These are phyloP conservation scores for rapeseed (Brassica napus) DNA, from an alignment of 345 rosid genomes.

Conservation along the genomic window DNA sequence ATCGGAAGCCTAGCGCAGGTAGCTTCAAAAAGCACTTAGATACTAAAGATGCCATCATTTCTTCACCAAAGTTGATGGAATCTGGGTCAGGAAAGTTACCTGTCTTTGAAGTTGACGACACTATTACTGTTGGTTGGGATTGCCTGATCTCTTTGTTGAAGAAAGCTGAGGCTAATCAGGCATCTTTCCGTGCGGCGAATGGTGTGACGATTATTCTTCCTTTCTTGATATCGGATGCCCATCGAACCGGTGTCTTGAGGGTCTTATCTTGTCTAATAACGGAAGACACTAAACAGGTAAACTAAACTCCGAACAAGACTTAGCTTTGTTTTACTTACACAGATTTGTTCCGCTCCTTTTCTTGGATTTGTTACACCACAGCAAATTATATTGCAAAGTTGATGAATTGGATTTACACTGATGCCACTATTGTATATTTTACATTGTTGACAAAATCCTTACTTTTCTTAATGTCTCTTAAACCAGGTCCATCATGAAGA, in stretches of 20 bases:
- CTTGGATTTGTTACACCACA: conserved; percentile 10
- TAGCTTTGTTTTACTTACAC: not conserved
- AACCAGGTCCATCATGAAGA: conserved; percentile 90
- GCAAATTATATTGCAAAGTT: not conserved
- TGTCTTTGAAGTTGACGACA: conserved; percentile 76
- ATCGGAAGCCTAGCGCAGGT: conserved; percentile 63
- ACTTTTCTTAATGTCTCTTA: conserved; percentile 15
- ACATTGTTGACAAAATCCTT: conserved; percentile 1
- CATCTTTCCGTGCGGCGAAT: conserved; percentile 78
- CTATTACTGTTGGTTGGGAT: conserved; percentile 87
- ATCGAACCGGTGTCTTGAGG: conserved; percentile 85
- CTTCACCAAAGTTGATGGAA: conserved; percentile 83
- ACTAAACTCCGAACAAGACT: not conserved
- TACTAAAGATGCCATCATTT: conserved; percentile 70
- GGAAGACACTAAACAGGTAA: conserved; percentile 81
- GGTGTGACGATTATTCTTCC: conserved; percentile 79
- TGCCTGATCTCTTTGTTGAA: conserved; percentile 83
- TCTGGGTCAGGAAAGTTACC: conserved; percentile 67
- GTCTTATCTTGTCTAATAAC: conserved; percentile 81
- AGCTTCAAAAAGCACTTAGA: conserved; percentile 85
- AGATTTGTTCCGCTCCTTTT: conserved; percentile 15
- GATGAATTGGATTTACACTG: not conserved
- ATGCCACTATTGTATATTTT: conserved; percentile 14
- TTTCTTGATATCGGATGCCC: conserved; percentile 67
- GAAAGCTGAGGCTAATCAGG: conserved; percentile 82